phyloP scores from a whole-genome alignment of 768 basidiomycete species.

The Russula abietina region DNA sequence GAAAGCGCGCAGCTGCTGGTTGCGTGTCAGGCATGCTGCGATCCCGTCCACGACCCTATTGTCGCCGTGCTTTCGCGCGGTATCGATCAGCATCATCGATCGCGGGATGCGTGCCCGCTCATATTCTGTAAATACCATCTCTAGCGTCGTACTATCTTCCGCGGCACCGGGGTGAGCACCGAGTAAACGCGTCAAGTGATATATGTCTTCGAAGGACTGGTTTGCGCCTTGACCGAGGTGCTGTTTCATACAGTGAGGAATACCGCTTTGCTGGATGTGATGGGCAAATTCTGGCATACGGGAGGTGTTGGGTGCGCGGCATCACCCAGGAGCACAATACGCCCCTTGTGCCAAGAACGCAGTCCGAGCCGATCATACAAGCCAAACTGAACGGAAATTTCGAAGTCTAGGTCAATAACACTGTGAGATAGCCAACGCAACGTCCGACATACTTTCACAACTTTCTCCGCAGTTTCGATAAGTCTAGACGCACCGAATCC shows the following conservation, averaged over 20 bases:
- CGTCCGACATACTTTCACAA: slow-evolving; percentile 30
- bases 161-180: slow-evolving; percentile 26
- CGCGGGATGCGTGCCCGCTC: slow-evolving; percentile 35
- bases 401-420: background rate
- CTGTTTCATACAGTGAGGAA: slow-evolving; percentile 26
- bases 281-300: slow-evolving; percentile 26
- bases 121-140: slow-evolving; percentile 32
- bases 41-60: slow-evolving; percentile 32
- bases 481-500: slow-evolving; percentile 29
- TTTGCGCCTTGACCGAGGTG: slow-evolving; percentile 45
- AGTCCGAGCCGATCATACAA: slow-evolving; percentile 41
- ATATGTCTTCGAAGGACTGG: slow-evolving; percentile 41
- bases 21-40: slow-evolving; percentile 31
- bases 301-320: slow-evolving; percentile 45
- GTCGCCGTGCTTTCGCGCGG: slow-evolving; percentile 35
- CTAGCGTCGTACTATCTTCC: slow-evolving; percentile 29
- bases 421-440: background rate
- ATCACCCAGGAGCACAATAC: slow-evolving; percentile 41
- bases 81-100: slow-evolving; percentile 34
- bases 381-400: slow-evolving; percentile 32
- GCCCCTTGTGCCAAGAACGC: slow-evolving; percentile 37
- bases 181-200: slow-evolving; percentile 34
- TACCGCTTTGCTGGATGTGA: background rate
- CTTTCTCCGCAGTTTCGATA: slow-evolving; percentile 25
- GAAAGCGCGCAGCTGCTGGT: slow-evolving; percentile 27